Base-by-base conservation (phyloP, 129 eudicot species). In the Flaveria trinervia region DNA sequence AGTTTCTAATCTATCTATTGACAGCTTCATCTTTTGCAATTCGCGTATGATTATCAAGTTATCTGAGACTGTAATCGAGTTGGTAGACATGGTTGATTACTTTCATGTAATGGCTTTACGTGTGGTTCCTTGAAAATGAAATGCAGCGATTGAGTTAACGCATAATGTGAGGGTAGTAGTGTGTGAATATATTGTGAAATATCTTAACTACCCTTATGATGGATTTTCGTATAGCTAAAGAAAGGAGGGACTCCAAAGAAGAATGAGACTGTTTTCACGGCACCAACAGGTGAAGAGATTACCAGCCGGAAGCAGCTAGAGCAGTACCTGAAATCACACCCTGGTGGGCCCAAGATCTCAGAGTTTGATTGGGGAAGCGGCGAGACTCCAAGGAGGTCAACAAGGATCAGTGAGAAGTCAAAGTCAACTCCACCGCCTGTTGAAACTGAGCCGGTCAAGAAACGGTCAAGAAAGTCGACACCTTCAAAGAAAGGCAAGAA, bases 271-370 rank as follows among this genome's bases (percentile, higher is more conserved):
- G 43, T 89, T 68, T 91, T 91, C 81, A 91, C 86, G 14, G 85
- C 97, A 48, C 92, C 97, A 70, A 91, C 97, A 46, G 97, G 95
- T 20, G 95, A 91, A 76, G 97, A 87, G 83, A 89, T 91, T 65
- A 82, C 79, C 10, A 87, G 55, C 81, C 76, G 68, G 52, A 85
- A 80, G 77, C 95, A 91, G 88, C 68, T 91, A 68, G 89, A 86
- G 64, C 87, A 83, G 77, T 91, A 89, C 82, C 85, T 91, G 79
- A 91, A 91, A 82, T 77, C 95, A 5, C 89, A 91, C 83, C 95
- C 97, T 39, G 95, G 90, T 41, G 87, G 95, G 52, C 97, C 97
- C 66, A 76, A 83, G 67, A 43, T 84, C 59, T 83, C 92, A 3
- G 88, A 89, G 77, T 91, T 91, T 64, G 97, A 88, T 45, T 91